Percentiles rank a stretch among this genome's conserved stretches.
These are phyloP conservation scores for Cocos nucifera DNA, from an alignment of 176 grass and related monocot species.

Conservation along the genomic window DNA sequence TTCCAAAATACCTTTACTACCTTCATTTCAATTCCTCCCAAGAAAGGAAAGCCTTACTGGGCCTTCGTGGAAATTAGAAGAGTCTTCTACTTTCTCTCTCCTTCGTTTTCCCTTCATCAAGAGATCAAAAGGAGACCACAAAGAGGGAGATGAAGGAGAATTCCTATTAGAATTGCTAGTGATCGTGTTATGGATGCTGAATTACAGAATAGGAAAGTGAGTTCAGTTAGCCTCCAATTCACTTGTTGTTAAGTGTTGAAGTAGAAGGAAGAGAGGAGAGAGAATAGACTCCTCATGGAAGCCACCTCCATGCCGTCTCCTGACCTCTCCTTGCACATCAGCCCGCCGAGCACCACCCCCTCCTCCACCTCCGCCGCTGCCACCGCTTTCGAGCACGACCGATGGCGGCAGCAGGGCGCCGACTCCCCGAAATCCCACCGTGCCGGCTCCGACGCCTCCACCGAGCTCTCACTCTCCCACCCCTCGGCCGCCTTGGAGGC, in stretches of 20 bases:
- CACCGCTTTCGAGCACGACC: slow-evolving; percentile 8
- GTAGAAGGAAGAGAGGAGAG: neutral
- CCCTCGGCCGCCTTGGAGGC: slow-evolving; percentile 31
- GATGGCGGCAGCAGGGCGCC: slow-evolving; percentile 34
- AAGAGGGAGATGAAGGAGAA: too few relatives aligned
- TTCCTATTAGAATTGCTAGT: neutral
- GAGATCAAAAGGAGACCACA: too few relatives aligned
- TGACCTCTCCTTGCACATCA: slow-evolving; percentile 95
- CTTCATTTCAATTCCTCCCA: too few relatives aligned
- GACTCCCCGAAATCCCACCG: slow-evolving; percentile 13
- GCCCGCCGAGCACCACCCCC: slow-evolving; percentile 35
- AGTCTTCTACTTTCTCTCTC: too few relatives aligned
- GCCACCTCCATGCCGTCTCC: slow-evolving; percentile 45
- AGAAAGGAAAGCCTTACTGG: too few relatives aligned
- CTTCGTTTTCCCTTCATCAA: too few relatives aligned
- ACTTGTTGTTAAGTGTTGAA: neutral
- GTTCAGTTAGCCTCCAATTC: slow-evolving; percentile 3
- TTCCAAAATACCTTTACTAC: too few relatives aligned
- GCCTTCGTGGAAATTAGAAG: too few relatives aligned
- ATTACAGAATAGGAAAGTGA: slow-evolving; percentile 1
- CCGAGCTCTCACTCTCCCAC: slow-evolving; percentile 74
- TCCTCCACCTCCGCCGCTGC: slow-evolving; percentile 4
- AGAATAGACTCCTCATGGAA: slow-evolving; percentile 43
- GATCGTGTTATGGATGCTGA: neutral
- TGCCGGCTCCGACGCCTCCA: slow-evolving; percentile 22